Conservation (phyloP, 1,284 basidiomycete species). For the Sphagnurus paluster region DNA sequence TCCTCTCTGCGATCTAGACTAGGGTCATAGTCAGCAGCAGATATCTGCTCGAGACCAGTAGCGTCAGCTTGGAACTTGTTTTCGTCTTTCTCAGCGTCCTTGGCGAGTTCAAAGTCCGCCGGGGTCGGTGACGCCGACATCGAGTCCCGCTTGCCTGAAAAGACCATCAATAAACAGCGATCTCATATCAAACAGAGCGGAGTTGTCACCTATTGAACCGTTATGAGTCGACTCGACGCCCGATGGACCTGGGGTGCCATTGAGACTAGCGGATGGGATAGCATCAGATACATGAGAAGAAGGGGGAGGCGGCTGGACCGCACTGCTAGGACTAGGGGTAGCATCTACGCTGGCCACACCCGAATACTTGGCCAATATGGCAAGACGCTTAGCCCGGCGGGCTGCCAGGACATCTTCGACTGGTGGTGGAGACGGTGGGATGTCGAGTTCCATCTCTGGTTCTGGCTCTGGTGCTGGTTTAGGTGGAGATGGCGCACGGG, state of each 20-base stretch:
- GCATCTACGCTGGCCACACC: slow-evolving; percentile 46
- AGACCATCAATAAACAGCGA: not conserved
- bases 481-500: slow-evolving; percentile 24
- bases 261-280: slow-evolving; percentile 51
- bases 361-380: slow-evolving; percentile 83
- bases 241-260: slow-evolving; percentile 31
- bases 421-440: slow-evolving; percentile 56
- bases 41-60: slow-evolving; percentile 68
- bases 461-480: slow-evolving; percentile 20
- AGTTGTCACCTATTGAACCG: slow-evolving; percentile 26
- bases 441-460: slow-evolving; percentile 59
- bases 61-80: slow-evolving; percentile 37
- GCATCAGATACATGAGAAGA: slow-evolving; percentile 60
- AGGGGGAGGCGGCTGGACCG: slow-evolving; percentile 66
- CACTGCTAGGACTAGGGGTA: slow-evolving; percentile 66
- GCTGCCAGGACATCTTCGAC: slow-evolving; percentile 76
- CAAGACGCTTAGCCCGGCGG: slow-evolving; percentile 78
- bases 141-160: slow-evolving; percentile 50
- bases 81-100: slow-evolving; percentile 52
- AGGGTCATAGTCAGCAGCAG: slow-evolving; percentile 93
- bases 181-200: not conserved
- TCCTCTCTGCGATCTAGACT: slow-evolving; percentile 83
- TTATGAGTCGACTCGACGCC: slow-evolving; percentile 12
- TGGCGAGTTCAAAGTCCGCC: slow-evolving; percentile 58
- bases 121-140: slow-evolving; percentile 56